These are phyloP conservation scores for Cucumis variabilis DNA, from an alignment of 331 rosid genomes.

Conservation along the genomic window DNA sequence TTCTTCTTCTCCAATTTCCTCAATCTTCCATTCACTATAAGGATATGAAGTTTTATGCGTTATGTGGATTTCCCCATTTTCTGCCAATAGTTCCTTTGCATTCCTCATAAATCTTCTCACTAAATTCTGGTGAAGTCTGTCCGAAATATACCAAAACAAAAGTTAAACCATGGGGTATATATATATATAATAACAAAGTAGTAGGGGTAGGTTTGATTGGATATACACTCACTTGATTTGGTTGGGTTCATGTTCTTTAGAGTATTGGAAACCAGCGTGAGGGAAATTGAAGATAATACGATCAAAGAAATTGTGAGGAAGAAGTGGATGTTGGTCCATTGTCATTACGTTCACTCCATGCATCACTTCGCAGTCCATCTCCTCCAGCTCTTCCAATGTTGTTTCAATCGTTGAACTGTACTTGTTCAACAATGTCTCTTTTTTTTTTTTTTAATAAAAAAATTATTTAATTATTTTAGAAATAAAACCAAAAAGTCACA, in stretches of 20 bases:
- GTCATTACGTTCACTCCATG: constrained; percentile 41
- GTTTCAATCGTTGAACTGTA: background rate
- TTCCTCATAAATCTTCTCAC: constrained; percentile 37
- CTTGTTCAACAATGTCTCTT: constrained; percentile 13
- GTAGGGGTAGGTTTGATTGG: too few species aligned
- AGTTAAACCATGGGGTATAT: too few species aligned
- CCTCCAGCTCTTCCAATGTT: constrained; percentile 37
- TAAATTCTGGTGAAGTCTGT: constrained; percentile 38
- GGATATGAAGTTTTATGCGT: constrained; percentile 43
- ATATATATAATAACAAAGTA: too few species aligned
- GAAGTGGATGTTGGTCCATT: constrained; percentile 40
- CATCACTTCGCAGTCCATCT: constrained; percentile 36
- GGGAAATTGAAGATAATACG: constrained; percentile 52
- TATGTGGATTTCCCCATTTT: constrained; percentile 51
- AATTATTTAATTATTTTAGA: too few species aligned
- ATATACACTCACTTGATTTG: constrained; percentile 31
- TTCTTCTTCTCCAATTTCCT: constrained; percentile 18
- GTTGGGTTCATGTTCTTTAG: background rate
- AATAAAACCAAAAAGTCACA: background rate
- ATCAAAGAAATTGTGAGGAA: constrained; percentile 29
- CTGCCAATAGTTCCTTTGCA: constrained; percentile 35
- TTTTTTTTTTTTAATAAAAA: too few species aligned
- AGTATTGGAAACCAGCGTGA: constrained; percentile 42
- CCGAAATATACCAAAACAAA: background rate
- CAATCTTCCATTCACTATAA: constrained; percentile 38